phyloP scores from a whole-genome alignment of 2,329 filamentous ascomycete genomes.

The Claviceps digitariae region DNA sequence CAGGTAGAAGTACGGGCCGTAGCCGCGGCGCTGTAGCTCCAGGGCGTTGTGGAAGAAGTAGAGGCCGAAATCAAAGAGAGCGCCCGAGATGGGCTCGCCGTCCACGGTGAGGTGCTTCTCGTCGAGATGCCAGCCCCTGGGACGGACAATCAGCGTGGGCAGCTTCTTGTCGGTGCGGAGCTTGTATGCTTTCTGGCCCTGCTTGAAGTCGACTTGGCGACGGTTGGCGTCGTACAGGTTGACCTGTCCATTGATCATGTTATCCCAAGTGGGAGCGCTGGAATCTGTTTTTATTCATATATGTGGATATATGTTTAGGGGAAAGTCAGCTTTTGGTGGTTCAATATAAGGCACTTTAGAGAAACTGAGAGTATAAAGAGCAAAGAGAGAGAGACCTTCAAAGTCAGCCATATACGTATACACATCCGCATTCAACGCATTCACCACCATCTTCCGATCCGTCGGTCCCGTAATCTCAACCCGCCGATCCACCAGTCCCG shows the following conservation, averaged over 20 bases:
- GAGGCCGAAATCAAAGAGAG: slow-evolving; percentile 91
- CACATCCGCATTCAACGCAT: slow-evolving; percentile 88
- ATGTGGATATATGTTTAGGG: no score
- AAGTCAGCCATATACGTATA: slow-evolving; percentile 99
- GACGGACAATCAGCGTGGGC: slow-evolving; percentile 86
- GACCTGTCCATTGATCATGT: slow-evolving; percentile 97
- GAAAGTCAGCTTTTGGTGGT: neutral
- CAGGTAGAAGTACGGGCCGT: slow-evolving; percentile 93
- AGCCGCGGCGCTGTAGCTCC: slow-evolving; percentile 71
- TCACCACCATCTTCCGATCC: slow-evolving; percentile 98
- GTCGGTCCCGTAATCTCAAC: slow-evolving; percentile 97
- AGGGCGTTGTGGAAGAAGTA: slow-evolving; percentile 99
- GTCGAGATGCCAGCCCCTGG: slow-evolving; percentile 93
- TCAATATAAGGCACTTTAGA: no score
- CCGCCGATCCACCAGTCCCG: slow-evolving; percentile 81
- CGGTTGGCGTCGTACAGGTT: slow-evolving; percentile 96
- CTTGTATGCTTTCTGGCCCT: slow-evolving; percentile 92
- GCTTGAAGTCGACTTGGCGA: slow-evolving; percentile 90
- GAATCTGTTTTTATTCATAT: slow-evolving; percentile 42
- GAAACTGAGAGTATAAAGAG: no score
- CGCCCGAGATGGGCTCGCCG: slow-evolving; percentile 83
- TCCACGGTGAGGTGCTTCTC: slow-evolving; percentile 98
- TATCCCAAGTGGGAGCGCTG: slow-evolving; percentile 92
- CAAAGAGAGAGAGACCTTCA: no score
- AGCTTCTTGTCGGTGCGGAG: slow-evolving; percentile 75